phyloP scores from a whole-genome alignment of 495 filamentous ascomycete species.

The Penicillium dipodomyicola region DNA sequence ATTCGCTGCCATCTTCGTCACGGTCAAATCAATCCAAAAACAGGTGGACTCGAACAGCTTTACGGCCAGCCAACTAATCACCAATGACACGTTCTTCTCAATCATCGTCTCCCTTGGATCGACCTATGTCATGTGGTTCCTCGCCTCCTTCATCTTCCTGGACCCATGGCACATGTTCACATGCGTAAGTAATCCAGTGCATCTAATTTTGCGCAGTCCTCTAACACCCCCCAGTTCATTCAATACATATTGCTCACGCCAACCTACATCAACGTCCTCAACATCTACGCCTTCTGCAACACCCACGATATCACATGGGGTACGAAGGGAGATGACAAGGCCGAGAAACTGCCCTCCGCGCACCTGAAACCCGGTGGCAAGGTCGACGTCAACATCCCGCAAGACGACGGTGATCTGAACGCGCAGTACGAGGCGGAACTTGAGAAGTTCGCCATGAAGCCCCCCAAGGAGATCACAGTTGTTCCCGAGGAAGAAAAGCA shows the following conservation, averaged over 20 bases:
- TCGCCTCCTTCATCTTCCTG: slow-evolving; percentile 91
- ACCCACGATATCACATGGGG: slow-evolving; percentile 98
- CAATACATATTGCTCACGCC: slow-evolving; percentile 96
- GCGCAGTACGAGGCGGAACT: slow-evolving; percentile 91
- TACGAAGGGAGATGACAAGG: slow-evolving; percentile 91
- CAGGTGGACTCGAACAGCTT: slow-evolving; percentile 61
- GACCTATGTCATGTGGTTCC: slow-evolving; percentile 91
- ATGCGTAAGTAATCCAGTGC: slow-evolving; percentile 43
- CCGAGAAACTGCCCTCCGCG: slow-evolving; percentile 76
- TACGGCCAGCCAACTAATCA: slow-evolving; percentile 67
- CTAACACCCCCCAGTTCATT: slow-evolving; percentile 56
- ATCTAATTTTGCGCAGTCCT: neutral
- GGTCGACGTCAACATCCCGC: slow-evolving; percentile 89
- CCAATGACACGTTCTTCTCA: slow-evolving; percentile 87
- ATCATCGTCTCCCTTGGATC: slow-evolving; percentile 87
- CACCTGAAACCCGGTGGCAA: slow-evolving; percentile 86
- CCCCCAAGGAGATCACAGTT: slow-evolving; percentile 60
- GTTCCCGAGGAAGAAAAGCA: slow-evolving; percentile 72
- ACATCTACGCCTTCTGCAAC: slow-evolving; percentile 98
- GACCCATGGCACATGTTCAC: slow-evolving; percentile 99
- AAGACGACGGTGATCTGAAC: slow-evolving; percentile 83
- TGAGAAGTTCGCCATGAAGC: slow-evolving; percentile 66
- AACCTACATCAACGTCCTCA: slow-evolving; percentile 93
- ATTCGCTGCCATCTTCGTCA: slow-evolving; percentile 94
- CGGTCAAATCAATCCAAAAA: slow-evolving; percentile 74